phyloP scores from a whole-genome alignment of 73 alveolate genomes.

The Strombidium stylifer region DNA sequence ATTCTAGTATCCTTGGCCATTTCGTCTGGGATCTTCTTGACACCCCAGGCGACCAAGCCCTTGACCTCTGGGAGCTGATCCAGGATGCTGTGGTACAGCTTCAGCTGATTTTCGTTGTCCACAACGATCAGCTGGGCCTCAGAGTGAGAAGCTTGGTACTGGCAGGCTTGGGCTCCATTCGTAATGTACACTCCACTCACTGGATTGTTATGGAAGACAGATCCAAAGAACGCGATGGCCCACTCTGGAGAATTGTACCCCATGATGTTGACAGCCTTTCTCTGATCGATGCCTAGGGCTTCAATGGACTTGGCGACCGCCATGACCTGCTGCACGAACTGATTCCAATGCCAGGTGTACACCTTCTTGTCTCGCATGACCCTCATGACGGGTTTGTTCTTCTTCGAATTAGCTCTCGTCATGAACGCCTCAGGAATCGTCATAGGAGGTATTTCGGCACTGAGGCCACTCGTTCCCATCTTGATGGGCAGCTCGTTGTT shows the following conservation, averaged over 20 bases:
- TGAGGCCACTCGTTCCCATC: conserved; percentile 4
- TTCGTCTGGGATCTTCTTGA: conserved; percentile 27
- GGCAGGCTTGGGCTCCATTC: conserved; percentile 41
- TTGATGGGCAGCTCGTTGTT: conserved; percentile 62
- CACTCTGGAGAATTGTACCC: conserved; percentile 62
- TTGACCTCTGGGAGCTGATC: conserved; percentile 17
- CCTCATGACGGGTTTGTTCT: conserved; percentile 8
- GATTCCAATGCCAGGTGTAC: conserved; percentile 27
- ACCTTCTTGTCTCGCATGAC: conserved; percentile 21
- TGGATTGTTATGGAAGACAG: conserved; percentile 9
- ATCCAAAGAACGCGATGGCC: conserved; percentile 50
- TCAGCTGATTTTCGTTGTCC: conserved; percentile 20
- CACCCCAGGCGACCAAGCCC: conserved; percentile 10
- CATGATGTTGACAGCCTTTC: conserved; percentile 43
- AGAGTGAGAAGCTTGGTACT: conserved; percentile 36
- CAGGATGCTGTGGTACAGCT: conserved; percentile 23
- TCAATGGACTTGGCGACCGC: conserved; percentile 37
- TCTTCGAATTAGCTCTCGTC: not conserved
- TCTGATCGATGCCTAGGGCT: conserved; percentile 34
- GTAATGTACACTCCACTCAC: conserved; percentile 52
- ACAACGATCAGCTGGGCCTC: conserved; percentile 47
- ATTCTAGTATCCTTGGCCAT: conserved; percentile 21
- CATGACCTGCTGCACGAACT: conserved; percentile 1
- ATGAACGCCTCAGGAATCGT: conserved; percentile 22
- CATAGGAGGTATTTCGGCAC: conserved; percentile 32